Evolutionary conservation across 148 eudicot genomes (phyloP), one percentile per base, ranked within the genome.

Genomic region (Vaccinium macrocarpon): DNA sequence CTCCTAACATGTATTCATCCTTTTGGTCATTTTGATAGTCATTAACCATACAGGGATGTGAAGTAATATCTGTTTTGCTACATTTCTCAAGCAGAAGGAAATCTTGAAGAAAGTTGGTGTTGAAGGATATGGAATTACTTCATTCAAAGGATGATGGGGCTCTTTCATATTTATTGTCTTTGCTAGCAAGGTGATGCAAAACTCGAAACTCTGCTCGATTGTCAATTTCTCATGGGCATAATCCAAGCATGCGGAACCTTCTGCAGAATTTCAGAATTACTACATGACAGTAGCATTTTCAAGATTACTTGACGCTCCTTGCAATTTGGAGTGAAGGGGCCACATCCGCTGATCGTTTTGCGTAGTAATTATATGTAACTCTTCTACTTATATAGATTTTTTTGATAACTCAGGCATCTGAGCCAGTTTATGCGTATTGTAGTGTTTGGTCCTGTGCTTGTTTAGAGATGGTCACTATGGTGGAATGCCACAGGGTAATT

Each of bases 1-100:
- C 52, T 14, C 49, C 19, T 49, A 59, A 35, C n/a, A 19, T 74
- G n/a, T 71, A 16, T 48, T 7, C 79, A 32, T 27, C 38, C 38
- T 70, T 56, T 49, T 42, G 71, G 38, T 46, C 2, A 16, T 62
- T 25, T 59, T 59, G n/a, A 23, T 61, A 71, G 59, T 25, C 56
- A 4, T 56, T 1, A 74, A 29, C 79, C 10, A 59, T 46, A 19
- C 73, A 81, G 68, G 52, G 48, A 82, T 32, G 10, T 51, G 2
- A 53, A 50, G 19, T 51, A 46, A 78, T 57, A 15, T 12, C 19
- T 42, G 2, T 76, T 50, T 50, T 78, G 70, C 42, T 79, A 57
- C 23, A 12, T 78, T 83, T 48, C 68, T 66, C 52, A n/a, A 81
- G 91, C 91, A 94, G 97, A 76, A 84, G 77, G 93, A 89, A 84